Conservation (phyloP, 305 asterid genomes). For the Salvia sclarea region DNA sequence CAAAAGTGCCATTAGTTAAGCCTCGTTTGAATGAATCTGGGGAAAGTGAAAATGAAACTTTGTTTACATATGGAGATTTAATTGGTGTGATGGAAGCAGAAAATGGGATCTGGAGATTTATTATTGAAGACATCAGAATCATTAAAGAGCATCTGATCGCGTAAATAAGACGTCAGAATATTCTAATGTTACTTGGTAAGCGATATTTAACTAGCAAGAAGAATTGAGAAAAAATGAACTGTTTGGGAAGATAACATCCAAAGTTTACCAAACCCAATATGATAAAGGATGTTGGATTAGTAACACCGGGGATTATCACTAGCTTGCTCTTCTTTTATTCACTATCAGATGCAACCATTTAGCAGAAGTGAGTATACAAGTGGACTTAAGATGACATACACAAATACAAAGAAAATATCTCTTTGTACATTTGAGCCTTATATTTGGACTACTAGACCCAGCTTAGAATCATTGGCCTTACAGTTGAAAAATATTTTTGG, state of each 20-base stretch:
- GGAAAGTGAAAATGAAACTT: constrained; percentile 1
- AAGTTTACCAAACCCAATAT: neutral
- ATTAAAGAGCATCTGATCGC: neutral
- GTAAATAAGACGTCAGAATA: neutral
- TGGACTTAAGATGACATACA: neutral
- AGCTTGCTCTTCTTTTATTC: constrained; percentile 1
- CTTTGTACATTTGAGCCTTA: neutral
- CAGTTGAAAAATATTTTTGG: constrained; percentile 13
- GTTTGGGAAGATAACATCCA: neutral
- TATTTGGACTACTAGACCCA: neutral
- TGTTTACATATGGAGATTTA: neutral
- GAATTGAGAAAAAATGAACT: neutral
- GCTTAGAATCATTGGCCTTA: neutral
- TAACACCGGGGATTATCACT: neutral
- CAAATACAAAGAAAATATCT: neutral
- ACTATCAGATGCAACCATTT: neutral
- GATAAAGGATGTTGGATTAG: neutral
- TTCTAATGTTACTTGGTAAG: constrained; percentile 6
- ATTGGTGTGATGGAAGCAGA: constrained; percentile 1
- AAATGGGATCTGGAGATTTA: neutral
- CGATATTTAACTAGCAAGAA: neutral
- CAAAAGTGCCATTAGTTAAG: constrained; percentile 2
- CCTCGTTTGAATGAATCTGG: neutral
- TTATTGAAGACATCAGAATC: neutral
- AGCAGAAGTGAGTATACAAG: constrained; percentile 4